Conservation (phyloP, 192 early-diverging fungal genomes). For the Mortierella antarctica region DNA sequence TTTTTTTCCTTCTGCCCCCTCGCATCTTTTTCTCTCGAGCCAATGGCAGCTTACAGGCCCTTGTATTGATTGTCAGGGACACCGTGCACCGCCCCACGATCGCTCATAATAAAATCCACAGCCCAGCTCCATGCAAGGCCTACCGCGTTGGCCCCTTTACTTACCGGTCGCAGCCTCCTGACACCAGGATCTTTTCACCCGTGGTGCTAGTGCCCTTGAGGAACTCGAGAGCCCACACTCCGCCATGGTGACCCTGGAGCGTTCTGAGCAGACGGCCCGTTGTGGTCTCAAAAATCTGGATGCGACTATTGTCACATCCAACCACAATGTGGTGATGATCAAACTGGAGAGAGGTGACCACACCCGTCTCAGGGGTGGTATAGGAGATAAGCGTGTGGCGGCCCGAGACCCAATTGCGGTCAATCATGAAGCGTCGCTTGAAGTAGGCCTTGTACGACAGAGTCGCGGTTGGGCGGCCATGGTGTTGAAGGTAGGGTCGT, state of each 20-base stretch:
- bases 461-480: neutral
- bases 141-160: neutral
- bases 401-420: constrained; percentile 64
- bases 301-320: constrained; percentile 92
- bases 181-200: constrained; percentile 82
- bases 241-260: constrained; percentile 89
- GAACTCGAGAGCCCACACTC: constrained; percentile 97
- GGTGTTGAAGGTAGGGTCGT: neutral
- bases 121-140: neutral
- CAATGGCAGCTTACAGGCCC: no score
- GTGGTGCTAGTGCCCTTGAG: constrained; percentile 66
- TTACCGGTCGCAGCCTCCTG: constrained; percentile 95
- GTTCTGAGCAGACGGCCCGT: constrained; percentile 78
- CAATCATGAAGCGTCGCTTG: constrained; percentile 62
- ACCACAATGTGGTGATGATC: constrained; percentile 93
- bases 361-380: constrained; percentile 60
- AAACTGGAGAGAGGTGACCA: constrained; percentile 97
- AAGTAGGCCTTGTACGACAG: constrained; percentile 64
- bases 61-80: no score
- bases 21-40: no score
- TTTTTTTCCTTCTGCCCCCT: no score
- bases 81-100: no score
- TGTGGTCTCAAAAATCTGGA: constrained; percentile 90
- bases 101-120: neutral
- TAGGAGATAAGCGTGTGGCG: constrained; percentile 53